Percentiles rank a stretch among this genome's conserved stretches.
phyloP scores from a whole-genome alignment of 768 basidiomycete genomes.

The Psilocybe tampanensis region DNA sequence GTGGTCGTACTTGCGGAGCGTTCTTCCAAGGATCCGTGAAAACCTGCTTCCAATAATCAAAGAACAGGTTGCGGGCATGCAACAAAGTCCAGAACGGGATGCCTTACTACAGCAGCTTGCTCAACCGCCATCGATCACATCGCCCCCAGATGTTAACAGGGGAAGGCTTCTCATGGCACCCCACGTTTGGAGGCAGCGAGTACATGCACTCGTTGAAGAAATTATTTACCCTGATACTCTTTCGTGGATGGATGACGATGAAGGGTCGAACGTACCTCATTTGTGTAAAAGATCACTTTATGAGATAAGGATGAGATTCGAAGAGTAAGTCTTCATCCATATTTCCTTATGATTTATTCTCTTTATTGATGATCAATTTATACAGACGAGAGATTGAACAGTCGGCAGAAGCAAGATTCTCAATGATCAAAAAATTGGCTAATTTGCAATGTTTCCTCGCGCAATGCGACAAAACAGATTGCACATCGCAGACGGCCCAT shows the following conservation, averaged over 20 bases:
- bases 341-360: not conserved
- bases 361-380: not conserved
- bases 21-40: constrained; percentile 24
- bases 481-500: constrained; percentile 23
- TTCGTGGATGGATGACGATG: constrained; percentile 61
- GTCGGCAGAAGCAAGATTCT: constrained; percentile 31
- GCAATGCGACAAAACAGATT: constrained; percentile 33
- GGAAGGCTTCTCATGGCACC: constrained; percentile 16
- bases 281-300: constrained; percentile 46
- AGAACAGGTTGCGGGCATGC: constrained; percentile 20
- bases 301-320: constrained; percentile 46
- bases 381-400: constrained; percentile 40
- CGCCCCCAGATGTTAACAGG: constrained; percentile 1
- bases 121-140: not conserved
- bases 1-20: constrained; percentile 28
- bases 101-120: constrained; percentile 14
- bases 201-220: constrained; percentile 32
- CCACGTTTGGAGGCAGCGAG: constrained; percentile 35
- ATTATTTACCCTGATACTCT: constrained; percentile 49
- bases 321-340: constrained; percentile 32
- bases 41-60: constrained; percentile 19
- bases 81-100: constrained; percentile 19
- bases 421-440: constrained; percentile 33
- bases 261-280: constrained; percentile 38
- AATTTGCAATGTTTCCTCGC: constrained; percentile 40